phyloP scores from a whole-genome alignment of 164 flowering plant species.

The Macadamia integrifolia region DNA sequence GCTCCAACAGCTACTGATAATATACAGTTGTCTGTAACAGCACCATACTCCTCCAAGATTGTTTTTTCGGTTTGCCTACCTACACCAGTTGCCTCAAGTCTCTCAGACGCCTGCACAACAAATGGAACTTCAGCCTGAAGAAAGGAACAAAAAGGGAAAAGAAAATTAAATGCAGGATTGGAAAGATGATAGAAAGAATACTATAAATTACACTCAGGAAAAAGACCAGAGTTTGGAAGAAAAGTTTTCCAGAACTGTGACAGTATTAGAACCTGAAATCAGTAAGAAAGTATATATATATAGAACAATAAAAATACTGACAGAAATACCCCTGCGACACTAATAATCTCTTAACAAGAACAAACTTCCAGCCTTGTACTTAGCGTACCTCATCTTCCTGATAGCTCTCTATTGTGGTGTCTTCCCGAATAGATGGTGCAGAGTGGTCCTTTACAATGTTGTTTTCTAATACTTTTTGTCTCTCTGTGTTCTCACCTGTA shows the following conservation, averaged over 20 bases:
- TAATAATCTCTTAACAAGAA: not conserved
- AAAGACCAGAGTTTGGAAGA: too few species aligned
- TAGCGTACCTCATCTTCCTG: constrained; percentile 6
- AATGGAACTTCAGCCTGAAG: constrained; percentile 1
- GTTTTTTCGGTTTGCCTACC: constrained; percentile 4
- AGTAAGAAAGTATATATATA: too few species aligned
- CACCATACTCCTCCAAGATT: not conserved
- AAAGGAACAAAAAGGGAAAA: not conserved
- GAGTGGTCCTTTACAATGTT: not conserved
- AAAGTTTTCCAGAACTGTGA: too few species aligned
- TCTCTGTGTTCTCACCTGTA: not conserved
- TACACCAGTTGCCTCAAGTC: constrained; percentile 1
- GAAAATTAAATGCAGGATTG: too few species aligned
- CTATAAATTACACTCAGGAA: too few species aligned
- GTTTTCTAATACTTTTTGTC: constrained; percentile 1
- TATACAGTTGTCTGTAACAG: not conserved
- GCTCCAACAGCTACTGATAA: not conserved
- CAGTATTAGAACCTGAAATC: too few species aligned
- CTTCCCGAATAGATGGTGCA: not conserved
- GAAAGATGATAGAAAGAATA: too few species aligned
- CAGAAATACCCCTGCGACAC: too few species aligned
- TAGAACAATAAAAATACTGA: too few species aligned
- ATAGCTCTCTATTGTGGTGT: not conserved
- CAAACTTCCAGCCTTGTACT: not conserved
- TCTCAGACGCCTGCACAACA: constrained; percentile 9